Base-by-base conservation (phyloP, 1,139 yeast species). In the Magnusiomyces paraingens region DNA sequence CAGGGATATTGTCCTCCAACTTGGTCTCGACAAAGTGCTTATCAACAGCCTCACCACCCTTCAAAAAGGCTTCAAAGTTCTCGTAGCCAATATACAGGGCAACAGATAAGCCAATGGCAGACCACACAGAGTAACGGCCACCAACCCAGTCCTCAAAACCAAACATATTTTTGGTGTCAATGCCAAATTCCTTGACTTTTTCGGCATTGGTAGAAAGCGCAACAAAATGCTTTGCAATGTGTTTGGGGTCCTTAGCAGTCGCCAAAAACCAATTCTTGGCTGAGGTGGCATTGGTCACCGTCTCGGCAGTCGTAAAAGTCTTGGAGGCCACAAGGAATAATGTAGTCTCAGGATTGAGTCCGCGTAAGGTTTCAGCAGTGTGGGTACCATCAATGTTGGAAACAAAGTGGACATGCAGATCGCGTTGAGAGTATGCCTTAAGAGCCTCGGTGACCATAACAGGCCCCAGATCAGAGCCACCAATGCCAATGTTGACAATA, bases 81-180 rank as follows among this genome's bases (percentile, higher is more conserved):
- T 93, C 98, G 71, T 72, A 93, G 60, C 99, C 99, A 73, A 93
- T 85, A 81, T 86, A 93, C 66, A 93, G 76, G 65, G 96, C 95
- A 60, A 93, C 93, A 39, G 97, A 88, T 66, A 93, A 82, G 59
- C 99, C 99, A 73, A 93, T 93, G 62, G 99, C 94, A 47, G 96
- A 88, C 99, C 99, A 93, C 57, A 93, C 99, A 26, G 98, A 91
- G 83, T 93, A 93, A 75, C 99, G 86, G 68, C 99, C 99, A 68
- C 99, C 99, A 60, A 93, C 99, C 99, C 99, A 93, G 77, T 78
- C 85, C 73, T 90, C 97, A 68, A 93, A 93, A 58, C 95, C 98
- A 75, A 93, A 93, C 99, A 93, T 93, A 79, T 93, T 93, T 73
- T 84, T 86, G 71, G 96, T 83, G 77, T 93, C 98, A 64, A 93